Conservation (phyloP, 164 flowering plant species). For the Vitis amurensis region DNA sequence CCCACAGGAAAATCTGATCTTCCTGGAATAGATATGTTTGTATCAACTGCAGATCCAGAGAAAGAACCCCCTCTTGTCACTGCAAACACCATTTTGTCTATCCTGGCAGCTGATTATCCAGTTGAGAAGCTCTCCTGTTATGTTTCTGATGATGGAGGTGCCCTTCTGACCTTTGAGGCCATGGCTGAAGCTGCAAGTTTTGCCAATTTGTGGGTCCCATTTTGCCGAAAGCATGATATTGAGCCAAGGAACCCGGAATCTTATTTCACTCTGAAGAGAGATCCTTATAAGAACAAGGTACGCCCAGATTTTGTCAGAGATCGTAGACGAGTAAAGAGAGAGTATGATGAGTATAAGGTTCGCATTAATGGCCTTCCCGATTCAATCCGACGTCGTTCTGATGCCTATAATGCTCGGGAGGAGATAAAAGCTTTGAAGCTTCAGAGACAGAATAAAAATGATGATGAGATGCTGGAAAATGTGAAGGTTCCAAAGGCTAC, state of each 20-base stretch:
- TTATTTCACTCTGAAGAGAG: conserved; percentile 61
- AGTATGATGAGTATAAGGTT: conserved; percentile 85
- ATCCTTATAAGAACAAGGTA: conserved; percentile 74
- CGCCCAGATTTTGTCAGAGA: conserved; percentile 72
- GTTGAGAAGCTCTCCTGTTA: conserved; percentile 90
- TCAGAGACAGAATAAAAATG: conserved; percentile 37
- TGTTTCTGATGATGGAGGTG: conserved; percentile 95
- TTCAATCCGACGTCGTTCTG: conserved; percentile 73
- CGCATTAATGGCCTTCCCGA: conserved; percentile 71
- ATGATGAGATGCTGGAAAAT: conserved; percentile 40
- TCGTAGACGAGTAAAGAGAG: conserved; percentile 72
- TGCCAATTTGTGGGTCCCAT: conserved; percentile 82
- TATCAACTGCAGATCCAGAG: conserved; percentile 97
- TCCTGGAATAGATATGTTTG: conserved; percentile 85
- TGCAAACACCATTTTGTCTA: conserved; percentile 89
- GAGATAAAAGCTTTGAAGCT: conserved; percentile 69
- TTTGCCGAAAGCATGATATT: conserved; percentile 76
- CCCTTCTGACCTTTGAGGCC: conserved; percentile 89
- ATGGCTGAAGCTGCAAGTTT: conserved; percentile 90
- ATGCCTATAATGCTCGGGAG: conserved; percentile 68
- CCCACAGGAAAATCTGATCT: conserved; percentile 84
- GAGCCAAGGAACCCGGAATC: conserved; percentile 84
- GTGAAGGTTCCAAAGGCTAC: conserved; percentile 71
- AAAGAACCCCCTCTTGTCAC: conserved; percentile 92
- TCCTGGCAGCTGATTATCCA: conserved; percentile 89